Conservation (phyloP, 805 yeast species). For the Henningerozyma blattae region DNA sequence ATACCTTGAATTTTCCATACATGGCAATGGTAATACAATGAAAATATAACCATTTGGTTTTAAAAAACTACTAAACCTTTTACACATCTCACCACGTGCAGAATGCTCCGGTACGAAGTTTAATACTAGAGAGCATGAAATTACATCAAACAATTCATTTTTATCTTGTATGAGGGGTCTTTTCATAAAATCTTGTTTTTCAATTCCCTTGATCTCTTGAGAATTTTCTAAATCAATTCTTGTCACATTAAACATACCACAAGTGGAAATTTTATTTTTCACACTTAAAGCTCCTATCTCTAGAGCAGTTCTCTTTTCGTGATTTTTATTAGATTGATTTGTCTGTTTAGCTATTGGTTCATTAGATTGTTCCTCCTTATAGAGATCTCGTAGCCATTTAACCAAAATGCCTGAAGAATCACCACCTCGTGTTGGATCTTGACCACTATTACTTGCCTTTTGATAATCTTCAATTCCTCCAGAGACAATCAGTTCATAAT, state of each 20-base stretch:
- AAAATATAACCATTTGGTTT: slow-evolving; percentile 36
- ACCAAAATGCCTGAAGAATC: slow-evolving; percentile 77
- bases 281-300: slow-evolving; percentile 80
- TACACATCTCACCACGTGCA: slow-evolving; percentile 69
- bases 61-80: slow-evolving; percentile 45
- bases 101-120: slow-evolving; percentile 73
- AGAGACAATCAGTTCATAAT: slow-evolving; percentile 44
- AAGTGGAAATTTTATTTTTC: slow-evolving; percentile 51
- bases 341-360: background rate
- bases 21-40: slow-evolving; percentile 81
- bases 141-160: slow-evolving; percentile 43
- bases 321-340: background rate
- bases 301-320: slow-evolving; percentile 31
- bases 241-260: slow-evolving; percentile 40
- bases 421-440: slow-evolving; percentile 67
- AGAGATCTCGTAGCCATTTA: slow-evolving; percentile 48
- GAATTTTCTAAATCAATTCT: slow-evolving; percentile 69
- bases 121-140: slow-evolving; percentile 78
- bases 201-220: slow-evolving; percentile 52
- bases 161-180: slow-evolving; percentile 32
- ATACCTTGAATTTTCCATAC: slow-evolving; percentile 74
- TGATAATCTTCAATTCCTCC: slow-evolving; percentile 82
- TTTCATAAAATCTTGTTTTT: slow-evolving; percentile 76
- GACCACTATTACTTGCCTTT: slow-evolving; percentile 78
- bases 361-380: slow-evolving; percentile 1